Conservation (phyloP, 2,329 filamentous ascomycete genomes). For the Penicillium sp. region DNA sequence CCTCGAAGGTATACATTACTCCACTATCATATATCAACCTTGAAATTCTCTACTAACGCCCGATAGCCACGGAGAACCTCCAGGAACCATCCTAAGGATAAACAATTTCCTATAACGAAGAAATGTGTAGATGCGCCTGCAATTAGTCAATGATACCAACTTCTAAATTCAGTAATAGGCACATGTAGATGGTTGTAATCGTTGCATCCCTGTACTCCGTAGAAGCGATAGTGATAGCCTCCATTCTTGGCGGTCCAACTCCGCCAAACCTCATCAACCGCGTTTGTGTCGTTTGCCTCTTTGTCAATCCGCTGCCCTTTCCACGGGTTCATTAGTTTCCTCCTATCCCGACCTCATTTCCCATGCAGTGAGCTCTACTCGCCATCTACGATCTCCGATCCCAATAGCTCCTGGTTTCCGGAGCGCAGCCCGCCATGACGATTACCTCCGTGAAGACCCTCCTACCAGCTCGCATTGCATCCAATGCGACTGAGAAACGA, state of each 20-base stretch:
- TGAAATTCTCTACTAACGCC: slow-evolving; percentile 1
- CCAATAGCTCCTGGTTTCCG: slow-evolving; percentile 24
- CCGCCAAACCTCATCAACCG: slow-evolving; percentile 13
- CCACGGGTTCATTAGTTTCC: background rate
- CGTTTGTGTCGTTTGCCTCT: slow-evolving; percentile 6
- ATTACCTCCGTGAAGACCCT: slow-evolving; percentile 44
- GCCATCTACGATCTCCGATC: slow-evolving; percentile 13
- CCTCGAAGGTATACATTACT: slow-evolving; percentile 70
- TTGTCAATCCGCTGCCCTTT: background rate
- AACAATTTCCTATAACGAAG: slow-evolving; percentile 27
- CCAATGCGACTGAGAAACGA: slow-evolving; percentile 47
- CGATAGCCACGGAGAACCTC: slow-evolving; percentile 74
- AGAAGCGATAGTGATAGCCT: slow-evolving; percentile 9
- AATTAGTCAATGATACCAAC: slow-evolving; percentile 7
- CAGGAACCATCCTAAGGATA: slow-evolving; percentile 66
- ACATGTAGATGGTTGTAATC: background rate
- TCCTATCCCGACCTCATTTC: background rate
- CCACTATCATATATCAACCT: background rate
- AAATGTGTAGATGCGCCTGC: slow-evolving; percentile 11
- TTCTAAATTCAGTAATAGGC: background rate
- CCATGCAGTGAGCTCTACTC: slow-evolving; percentile 18
- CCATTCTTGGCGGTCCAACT: slow-evolving; percentile 16
- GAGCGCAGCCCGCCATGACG: slow-evolving; percentile 40
- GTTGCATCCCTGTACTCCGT: background rate
- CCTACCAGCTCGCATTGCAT: slow-evolving; percentile 39